Evolutionary conservation across 2,329 filamentous ascomycete species (phyloP).

Genomic region (Neofusicoccum sp.): DNA sequence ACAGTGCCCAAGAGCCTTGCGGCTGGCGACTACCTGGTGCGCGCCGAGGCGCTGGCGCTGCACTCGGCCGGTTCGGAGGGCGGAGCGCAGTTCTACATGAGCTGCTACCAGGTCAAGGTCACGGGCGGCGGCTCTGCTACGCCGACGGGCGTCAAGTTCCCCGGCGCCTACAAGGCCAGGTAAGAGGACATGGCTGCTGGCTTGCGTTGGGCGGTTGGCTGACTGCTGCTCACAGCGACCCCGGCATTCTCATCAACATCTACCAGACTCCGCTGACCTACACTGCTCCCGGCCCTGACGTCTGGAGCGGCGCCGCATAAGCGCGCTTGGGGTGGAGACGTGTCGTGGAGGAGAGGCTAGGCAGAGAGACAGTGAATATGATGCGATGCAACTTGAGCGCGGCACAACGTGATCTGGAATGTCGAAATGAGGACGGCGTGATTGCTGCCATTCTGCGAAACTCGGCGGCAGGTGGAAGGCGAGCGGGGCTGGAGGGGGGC

Average conservation of each 20-base stretch:
- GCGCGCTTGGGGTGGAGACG: background rate
- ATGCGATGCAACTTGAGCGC: too few relatives aligned
- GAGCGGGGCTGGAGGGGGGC: background rate
- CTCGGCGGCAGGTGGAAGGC: too few relatives aligned
- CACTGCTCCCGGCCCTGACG: slow-evolving; percentile 43
- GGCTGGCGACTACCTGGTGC: slow-evolving; percentile 44
- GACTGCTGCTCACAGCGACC: slow-evolving; percentile 28
- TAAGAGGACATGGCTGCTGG: background rate
- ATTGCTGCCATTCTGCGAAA: too few relatives aligned
- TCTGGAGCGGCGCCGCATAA: slow-evolving; percentile 33
- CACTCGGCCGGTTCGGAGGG: slow-evolving; percentile 38
- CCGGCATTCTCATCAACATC: slow-evolving; percentile 44
- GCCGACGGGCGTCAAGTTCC: slow-evolving; percentile 47
- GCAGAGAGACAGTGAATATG: too few relatives aligned
- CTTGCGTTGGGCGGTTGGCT: too few relatives aligned
- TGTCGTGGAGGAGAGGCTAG: too few relatives aligned
- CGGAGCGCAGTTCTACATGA: slow-evolving; percentile 47
- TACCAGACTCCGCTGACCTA: slow-evolving; percentile 40
- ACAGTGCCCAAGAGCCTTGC: slow-evolving; percentile 42
- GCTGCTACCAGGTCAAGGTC: slow-evolving; percentile 42
- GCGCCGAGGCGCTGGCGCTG: slow-evolving; percentile 46
- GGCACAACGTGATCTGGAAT: too few relatives aligned
- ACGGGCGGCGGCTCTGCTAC: slow-evolving; percentile 34
- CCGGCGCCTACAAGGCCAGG: slow-evolving; percentile 39
- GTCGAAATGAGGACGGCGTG: too few relatives aligned